These are phyloP conservation scores for Trichomonas tenax DNA, from an alignment of 208 protist genomes.

Conservation along the genomic window DNA sequence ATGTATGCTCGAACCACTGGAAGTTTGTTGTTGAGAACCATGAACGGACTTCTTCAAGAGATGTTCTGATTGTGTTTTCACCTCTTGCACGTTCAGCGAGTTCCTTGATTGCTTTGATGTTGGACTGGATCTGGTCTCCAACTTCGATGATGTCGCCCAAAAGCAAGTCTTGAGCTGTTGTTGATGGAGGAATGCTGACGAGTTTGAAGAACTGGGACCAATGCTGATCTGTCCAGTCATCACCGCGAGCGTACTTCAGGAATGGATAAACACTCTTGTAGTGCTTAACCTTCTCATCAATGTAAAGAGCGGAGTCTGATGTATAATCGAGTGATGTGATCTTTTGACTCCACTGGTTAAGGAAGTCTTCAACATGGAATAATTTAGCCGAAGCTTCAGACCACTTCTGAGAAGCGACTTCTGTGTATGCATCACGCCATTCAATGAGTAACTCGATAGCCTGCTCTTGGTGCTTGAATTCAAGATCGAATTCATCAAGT, in stretches of 20 bases:
- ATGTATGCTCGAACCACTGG: constrained; percentile 52
- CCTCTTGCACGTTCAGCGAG: constrained; percentile 71
- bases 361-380: background rate
- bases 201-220: background rate
- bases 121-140: background rate
- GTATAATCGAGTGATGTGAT: background rate
- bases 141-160: background rate
- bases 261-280: constrained; percentile 12
- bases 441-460: background rate
- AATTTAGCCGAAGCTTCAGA: background rate
- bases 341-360: background rate
- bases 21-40: constrained; percentile 69
- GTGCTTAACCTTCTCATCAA: constrained; percentile 15
- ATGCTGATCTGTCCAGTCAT: constrained; percentile 5
- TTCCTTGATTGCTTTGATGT: constrained; percentile 55
- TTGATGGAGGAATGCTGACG: background rate
- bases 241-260: background rate
- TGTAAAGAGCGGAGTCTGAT: background rate
- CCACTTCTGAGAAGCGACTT: background rate
- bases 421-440: background rate
- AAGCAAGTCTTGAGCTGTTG: background rate
- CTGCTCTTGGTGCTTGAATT: background rate
- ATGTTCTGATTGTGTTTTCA: constrained; percentile 81
- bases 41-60: constrained; percentile 68
- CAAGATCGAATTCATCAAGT: background rate